These are phyloP conservation scores for Aspergillus texensis DNA, from an alignment of 2,329 filamentous ascomycete species.

Conservation along the genomic window DNA sequence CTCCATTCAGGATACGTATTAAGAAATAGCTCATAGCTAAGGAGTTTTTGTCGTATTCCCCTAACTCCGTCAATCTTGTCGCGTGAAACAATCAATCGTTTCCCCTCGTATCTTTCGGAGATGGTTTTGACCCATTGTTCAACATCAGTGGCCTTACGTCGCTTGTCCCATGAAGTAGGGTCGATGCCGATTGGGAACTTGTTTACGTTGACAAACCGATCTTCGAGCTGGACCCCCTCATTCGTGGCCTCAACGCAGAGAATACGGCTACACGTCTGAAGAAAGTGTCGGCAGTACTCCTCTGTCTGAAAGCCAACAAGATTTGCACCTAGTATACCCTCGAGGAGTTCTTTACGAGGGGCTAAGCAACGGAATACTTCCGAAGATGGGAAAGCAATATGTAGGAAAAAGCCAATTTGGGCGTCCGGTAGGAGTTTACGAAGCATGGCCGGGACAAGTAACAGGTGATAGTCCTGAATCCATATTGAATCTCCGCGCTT, in stretches of 20 bases:
- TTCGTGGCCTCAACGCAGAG: conserved; percentile 87
- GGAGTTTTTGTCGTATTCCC: conserved; percentile 88
- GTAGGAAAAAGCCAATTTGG: conserved; percentile 93
- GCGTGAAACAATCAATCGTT: conserved; percentile 86
- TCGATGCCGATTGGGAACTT: conserved; percentile 90
- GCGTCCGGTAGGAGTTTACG: conserved; percentile 84
- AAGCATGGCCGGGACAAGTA: conserved; percentile 86
- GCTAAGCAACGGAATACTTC: conserved; percentile 94
- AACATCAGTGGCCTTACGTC: conserved; percentile 73
- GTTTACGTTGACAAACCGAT: conserved; percentile 88
- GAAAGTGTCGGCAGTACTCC: conserved; percentile 90
- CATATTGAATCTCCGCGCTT: conserved; percentile 91
- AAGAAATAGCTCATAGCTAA: conserved; percentile 90
- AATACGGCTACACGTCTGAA: conserved; percentile 92
- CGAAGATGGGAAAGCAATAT: conserved; percentile 93
- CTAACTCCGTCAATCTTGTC: conserved; percentile 94
- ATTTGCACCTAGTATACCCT: conserved; percentile 92
- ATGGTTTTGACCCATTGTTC: conserved; percentile 77
- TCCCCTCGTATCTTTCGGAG: conserved; percentile 80
- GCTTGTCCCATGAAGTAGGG: conserved; percentile 70
- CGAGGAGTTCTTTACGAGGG: conserved; percentile 80
- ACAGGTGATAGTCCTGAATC: conserved; percentile 93
- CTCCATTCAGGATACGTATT: conserved; percentile 91
- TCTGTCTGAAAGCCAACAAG: conserved; percentile 90
- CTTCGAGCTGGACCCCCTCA: conserved; percentile 86